phyloP scores from a whole-genome alignment of 2,329 filamentous ascomycete species.

The Botrytis hyacinthi region DNA sequence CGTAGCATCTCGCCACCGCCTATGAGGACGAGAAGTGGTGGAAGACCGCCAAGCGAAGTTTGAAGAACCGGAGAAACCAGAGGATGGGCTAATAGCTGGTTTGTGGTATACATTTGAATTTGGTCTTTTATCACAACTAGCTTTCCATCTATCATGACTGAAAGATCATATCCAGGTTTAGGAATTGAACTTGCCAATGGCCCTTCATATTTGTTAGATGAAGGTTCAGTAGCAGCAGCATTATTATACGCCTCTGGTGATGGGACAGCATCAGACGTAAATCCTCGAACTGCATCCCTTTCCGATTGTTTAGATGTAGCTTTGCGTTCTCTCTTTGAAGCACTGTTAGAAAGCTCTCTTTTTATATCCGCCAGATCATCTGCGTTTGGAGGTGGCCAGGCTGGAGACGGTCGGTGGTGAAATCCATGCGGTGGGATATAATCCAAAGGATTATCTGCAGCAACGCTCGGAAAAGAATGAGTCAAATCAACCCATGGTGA shows the following conservation, averaged over 20 bases:
- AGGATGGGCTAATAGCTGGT: slow-evolving; percentile 80
- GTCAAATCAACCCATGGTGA: slow-evolving; percentile 96
- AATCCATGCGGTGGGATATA: slow-evolving; percentile 90
- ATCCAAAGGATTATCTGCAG: slow-evolving; percentile 68
- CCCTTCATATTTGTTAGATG: slow-evolving; percentile 31
- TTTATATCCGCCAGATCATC: slow-evolving; percentile 61
- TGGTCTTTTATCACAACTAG: slow-evolving; percentile 79
- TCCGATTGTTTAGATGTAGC: slow-evolving; percentile 36
- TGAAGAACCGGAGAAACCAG: slow-evolving; percentile 88
- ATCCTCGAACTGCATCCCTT: slow-evolving; percentile 41
- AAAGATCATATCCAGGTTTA: slow-evolving; percentile 47
- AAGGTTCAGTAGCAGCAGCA: slow-evolving; percentile 37
- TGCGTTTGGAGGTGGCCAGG: slow-evolving; percentile 90
- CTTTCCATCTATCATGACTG: slow-evolving; percentile 69
- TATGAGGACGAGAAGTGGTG: slow-evolving; percentile 80
- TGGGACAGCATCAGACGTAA: slow-evolving; percentile 36
- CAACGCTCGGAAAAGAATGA: slow-evolving; percentile 92
- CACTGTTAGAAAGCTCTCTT: slow-evolving; percentile 48
- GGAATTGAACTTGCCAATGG: slow-evolving; percentile 38
- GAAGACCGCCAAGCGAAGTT: slow-evolving; percentile 83
- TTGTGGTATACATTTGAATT: slow-evolving; percentile 84
- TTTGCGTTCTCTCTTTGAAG: slow-evolving; percentile 45
- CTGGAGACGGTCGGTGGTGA: slow-evolving; percentile 79
- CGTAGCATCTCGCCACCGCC: slow-evolving; percentile 86
- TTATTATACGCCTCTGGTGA: slow-evolving; percentile 35